A percentile compares a stretch with the other conserved stretches of the same genome.
Conservation (phyloP, 2,329 filamentous ascomycete species). For the Colletotrichum simmondsii region DNA sequence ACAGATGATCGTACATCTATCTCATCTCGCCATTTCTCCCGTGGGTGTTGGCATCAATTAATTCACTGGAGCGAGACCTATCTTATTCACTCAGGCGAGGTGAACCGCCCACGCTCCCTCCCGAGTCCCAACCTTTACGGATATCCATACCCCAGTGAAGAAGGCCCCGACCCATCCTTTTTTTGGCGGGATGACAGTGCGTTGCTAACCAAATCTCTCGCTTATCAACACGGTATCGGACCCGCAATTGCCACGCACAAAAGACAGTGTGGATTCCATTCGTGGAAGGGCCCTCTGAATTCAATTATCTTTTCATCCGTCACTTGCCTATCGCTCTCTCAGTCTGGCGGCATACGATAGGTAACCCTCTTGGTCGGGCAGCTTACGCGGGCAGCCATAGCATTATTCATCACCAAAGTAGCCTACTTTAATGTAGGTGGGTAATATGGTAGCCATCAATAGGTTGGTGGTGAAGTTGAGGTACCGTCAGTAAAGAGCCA, state of each 20-base stretch:
- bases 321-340: background rate
- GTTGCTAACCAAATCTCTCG: conserved; percentile 2
- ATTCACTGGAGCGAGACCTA: background rate
- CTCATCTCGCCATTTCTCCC: background rate
- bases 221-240: conserved; percentile 27
- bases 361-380: background rate
- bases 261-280: conserved; percentile 26
- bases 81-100: background rate
- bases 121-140: no score
- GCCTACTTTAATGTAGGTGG: no score
- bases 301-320: background rate
- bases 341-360: background rate
- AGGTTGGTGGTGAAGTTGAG: background rate
- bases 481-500: background rate
- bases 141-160: conserved; percentile 1
- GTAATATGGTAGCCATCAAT: background rate
- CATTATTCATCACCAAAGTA: background rate
- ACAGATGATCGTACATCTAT: background rate
- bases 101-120: background rate
- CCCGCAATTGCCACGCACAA: conserved; percentile 27
- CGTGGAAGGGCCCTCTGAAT: background rate
- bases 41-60: background rate
- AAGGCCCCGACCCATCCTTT: conserved; percentile 2
- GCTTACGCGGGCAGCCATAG: background rate
- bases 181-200: conserved; percentile 19